phyloP scores from a whole-genome alignment of 2,329 filamentous ascomycete species.

The Talaromyces sp. region DNA sequence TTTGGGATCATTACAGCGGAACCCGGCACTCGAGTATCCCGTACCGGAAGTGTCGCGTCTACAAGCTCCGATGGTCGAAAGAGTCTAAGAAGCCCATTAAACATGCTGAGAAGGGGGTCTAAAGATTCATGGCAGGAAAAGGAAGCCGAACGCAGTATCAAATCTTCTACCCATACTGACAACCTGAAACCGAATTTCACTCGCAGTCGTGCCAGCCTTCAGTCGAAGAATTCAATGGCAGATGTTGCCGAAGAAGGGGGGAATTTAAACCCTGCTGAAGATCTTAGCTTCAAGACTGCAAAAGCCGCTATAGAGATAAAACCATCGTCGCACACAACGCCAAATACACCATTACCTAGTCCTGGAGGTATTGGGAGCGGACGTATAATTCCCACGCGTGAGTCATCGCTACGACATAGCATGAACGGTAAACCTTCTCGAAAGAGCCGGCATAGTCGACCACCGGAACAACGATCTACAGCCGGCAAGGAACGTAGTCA shows the following conservation, averaged over 20 bases:
- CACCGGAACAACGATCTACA: constrained; percentile 32
- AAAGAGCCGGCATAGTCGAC: constrained; percentile 13
- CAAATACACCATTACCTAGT: constrained; percentile 29
- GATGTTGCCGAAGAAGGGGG: constrained; percentile 42
- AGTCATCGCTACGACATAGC: constrained; percentile 64
- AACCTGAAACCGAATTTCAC: constrained; percentile 34
- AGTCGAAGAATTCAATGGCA: constrained; percentile 44
- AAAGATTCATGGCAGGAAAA: constrained; percentile 40
- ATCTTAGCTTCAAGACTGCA: constrained; percentile 22
- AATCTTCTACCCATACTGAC: constrained; percentile 36
- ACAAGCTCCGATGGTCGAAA: constrained; percentile 40
- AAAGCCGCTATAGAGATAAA: background rate
- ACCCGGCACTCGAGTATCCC: constrained; percentile 40
- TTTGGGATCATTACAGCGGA: constrained; percentile 44
- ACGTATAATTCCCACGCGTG: constrained; percentile 62
- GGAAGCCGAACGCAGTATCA: constrained; percentile 37
- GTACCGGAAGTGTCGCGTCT: constrained; percentile 41
- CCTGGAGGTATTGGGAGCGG: constrained; percentile 46
- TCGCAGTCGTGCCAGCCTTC: constrained; percentile 40
- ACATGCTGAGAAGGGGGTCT: constrained; percentile 37
- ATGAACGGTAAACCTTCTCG: constrained; percentile 56
- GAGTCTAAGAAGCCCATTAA: constrained; percentile 38
- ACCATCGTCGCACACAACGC: constrained; percentile 1
- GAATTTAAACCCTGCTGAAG: constrained; percentile 26
- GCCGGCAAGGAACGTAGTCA: constrained; percentile 37